Evolutionary conservation across 306 rosid species (phyloP).

Genomic region (Lotus japonicus): DNA sequence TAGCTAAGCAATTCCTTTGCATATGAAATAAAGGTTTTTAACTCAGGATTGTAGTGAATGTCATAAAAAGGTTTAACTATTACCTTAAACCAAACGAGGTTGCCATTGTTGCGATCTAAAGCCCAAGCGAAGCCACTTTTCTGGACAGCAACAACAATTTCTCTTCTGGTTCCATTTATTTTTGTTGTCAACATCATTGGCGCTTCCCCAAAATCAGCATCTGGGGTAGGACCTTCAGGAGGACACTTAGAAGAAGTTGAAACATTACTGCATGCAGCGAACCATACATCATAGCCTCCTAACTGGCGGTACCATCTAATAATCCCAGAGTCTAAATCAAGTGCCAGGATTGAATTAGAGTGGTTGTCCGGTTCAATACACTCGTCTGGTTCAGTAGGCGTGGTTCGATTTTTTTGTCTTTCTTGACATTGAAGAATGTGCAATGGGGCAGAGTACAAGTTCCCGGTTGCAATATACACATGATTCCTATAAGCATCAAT

Average conservation of each 20-base stretch:
- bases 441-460: conserved; percentile 48
- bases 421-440: conserved; percentile 41
- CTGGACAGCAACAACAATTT: conserved; percentile 53
- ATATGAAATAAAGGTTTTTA: too few species aligned
- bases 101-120: conserved; percentile 46
- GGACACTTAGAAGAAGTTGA: conserved; percentile 42
- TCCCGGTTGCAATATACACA: conserved; percentile 57
- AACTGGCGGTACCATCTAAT: conserved; percentile 52
- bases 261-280: conserved; percentile 36
- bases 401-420: conserved; percentile 34
- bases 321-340: conserved; percentile 43
- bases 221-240: conserved; percentile 36
- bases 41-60: too few species aligned
- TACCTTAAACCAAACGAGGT: conserved; percentile 38
- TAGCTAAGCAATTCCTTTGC: too few species aligned
- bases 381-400: conserved; percentile 29
- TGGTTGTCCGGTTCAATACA: conserved; percentile 60
- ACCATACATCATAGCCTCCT: conserved; percentile 76
- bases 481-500: conserved; percentile 39
- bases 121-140: conserved; percentile 73
- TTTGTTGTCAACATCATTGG: conserved; percentile 45
- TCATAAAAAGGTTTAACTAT: background rate
- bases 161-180: conserved; percentile 27
- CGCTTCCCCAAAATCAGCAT: conserved; percentile 60
- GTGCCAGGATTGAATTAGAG: conserved; percentile 55